These are phyloP conservation scores for Sugiyamaella valdiviana DNA, from an alignment of 805 yeast genomes.

Conservation along the genomic window DNA sequence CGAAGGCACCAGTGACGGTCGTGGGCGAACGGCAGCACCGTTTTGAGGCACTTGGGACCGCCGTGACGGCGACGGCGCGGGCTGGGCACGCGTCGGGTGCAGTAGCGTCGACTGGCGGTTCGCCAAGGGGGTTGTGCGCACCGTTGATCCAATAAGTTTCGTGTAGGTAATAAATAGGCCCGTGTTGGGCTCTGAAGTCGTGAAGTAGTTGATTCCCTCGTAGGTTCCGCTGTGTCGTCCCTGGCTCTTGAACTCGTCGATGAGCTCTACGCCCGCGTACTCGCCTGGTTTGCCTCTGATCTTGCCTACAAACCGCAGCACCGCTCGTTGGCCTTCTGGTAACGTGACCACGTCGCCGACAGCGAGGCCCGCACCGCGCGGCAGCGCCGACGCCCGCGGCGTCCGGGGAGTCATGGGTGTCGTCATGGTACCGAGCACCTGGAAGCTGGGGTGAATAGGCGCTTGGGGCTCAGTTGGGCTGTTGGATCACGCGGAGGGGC, in stretches of 20 bases:
- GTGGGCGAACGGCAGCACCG: background rate
- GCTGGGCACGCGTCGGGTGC: background rate
- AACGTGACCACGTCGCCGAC: constrained; percentile 33
- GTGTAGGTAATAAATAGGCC: constrained; percentile 62
- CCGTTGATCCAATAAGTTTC: constrained; percentile 23
- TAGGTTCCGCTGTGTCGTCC: constrained; percentile 89
- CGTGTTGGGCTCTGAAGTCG: constrained; percentile 53
- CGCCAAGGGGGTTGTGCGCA: background rate
- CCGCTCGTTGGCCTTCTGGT: constrained; percentile 68
- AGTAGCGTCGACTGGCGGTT: background rate
- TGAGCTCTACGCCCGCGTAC: constrained; percentile 82
- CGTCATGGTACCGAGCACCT: background rate
- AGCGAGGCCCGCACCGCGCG: constrained; percentile 7
- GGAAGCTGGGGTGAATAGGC: background rate
- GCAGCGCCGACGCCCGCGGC: constrained; percentile 4
- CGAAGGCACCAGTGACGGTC: constrained; percentile 6
- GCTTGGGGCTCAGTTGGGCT: background rate
- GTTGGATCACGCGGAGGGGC: too few species aligned
- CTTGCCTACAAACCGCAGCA: constrained; percentile 62
- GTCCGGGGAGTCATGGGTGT: constrained; percentile 8
- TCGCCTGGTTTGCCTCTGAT: constrained; percentile 67
- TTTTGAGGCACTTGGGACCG: background rate
- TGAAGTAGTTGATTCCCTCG: constrained; percentile 63
- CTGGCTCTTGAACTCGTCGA: constrained; percentile 52
- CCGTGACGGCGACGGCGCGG: background rate